Percentiles rank a stretch among this genome's conserved stretches.
These are phyloP conservation scores for Lepidium sativum DNA, from an alignment of 345 rosid genomes.

Conservation along the genomic window DNA sequence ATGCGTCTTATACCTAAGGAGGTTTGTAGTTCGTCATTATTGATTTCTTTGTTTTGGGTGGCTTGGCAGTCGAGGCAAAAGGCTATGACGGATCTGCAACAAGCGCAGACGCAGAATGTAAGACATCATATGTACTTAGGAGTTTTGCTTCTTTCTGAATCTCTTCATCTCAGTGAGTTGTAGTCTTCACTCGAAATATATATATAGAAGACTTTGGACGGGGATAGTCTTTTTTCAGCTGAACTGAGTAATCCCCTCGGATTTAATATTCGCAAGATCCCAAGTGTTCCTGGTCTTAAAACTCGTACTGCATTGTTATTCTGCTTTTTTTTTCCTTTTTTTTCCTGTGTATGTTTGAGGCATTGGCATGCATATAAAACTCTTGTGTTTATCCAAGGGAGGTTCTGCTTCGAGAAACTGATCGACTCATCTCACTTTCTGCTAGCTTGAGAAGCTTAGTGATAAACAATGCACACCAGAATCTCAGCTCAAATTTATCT, in stretches of 20 bases:
- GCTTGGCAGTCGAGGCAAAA: conserved; percentile 92
- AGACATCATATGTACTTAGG: conserved; percentile 10
- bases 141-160: background rate
- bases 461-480: conserved; percentile 73
- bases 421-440: conserved; percentile 1
- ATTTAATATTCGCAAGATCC: background rate
- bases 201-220: background rate
- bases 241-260: background rate
- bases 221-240: background rate
- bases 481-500: conserved; percentile 91
- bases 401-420: background rate
- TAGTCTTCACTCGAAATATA: conserved; percentile 9
- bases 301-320: background rate
- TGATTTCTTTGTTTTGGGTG: background rate
- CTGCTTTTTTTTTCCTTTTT: background rate
- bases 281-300: background rate
- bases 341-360: background rate
- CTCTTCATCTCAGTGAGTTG: background rate
- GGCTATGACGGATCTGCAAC: conserved; percentile 74
- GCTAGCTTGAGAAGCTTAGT: conserved; percentile 89
- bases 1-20: background rate
- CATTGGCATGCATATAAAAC: conserved; percentile 1
- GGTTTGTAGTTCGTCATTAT: background rate
- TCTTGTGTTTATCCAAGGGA: too few species aligned
- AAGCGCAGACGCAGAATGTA: conserved; percentile 77